Conservation (phyloP, 495 filamentous ascomycete species). For the Lophiotrema nucula region DNA sequence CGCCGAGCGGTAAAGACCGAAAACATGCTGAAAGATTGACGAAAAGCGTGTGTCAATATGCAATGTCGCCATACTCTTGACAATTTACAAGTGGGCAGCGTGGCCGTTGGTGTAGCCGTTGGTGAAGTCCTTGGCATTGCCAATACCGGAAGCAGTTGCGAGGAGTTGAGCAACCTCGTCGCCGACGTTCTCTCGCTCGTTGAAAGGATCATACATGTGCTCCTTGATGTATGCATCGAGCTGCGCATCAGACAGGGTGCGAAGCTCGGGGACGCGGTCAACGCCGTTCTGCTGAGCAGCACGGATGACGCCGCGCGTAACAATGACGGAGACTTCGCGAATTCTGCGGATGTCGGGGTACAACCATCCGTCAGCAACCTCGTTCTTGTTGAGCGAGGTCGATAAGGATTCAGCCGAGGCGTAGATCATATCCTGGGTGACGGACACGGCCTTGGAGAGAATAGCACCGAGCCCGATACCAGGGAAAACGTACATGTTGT, state of each 20-base stretch:
- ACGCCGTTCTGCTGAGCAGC: conserved; percentile 76
- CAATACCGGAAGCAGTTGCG: conserved; percentile 21
- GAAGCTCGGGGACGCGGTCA: conserved; percentile 72
- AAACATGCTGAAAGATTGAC: conserved; percentile 22
- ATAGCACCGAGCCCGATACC: conserved; percentile 95
- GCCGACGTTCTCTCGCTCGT: conserved; percentile 39
- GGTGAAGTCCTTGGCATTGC: conserved; percentile 12
- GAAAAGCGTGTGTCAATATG: conserved; percentile 28
- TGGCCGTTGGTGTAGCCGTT: conserved; percentile 9
- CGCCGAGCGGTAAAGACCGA: conserved; percentile 7
- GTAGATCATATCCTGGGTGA: conserved; percentile 96
- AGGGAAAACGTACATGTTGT: conserved; percentile 96
- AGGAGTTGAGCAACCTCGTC: conserved; percentile 35
- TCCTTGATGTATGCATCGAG: conserved; percentile 76
- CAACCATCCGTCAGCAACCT: conserved; percentile 76
- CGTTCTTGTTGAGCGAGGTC: conserved; percentile 71
- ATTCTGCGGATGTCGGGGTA: conserved; percentile 95
- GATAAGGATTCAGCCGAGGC: conserved; percentile 81
- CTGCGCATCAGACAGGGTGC: conserved; percentile 70
- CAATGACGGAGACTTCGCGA: conserved; percentile 80
- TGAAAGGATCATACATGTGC: conserved; percentile 74
- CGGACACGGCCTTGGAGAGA: conserved; percentile 78
- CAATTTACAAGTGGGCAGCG: conserved; percentile 24
- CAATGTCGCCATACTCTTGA: background rate
- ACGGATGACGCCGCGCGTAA: conserved; percentile 90